These are phyloP conservation scores for Auxenochlorella pyrenoidosa DNA, from an alignment of 139 green algal species.

Conservation along the genomic window DNA sequence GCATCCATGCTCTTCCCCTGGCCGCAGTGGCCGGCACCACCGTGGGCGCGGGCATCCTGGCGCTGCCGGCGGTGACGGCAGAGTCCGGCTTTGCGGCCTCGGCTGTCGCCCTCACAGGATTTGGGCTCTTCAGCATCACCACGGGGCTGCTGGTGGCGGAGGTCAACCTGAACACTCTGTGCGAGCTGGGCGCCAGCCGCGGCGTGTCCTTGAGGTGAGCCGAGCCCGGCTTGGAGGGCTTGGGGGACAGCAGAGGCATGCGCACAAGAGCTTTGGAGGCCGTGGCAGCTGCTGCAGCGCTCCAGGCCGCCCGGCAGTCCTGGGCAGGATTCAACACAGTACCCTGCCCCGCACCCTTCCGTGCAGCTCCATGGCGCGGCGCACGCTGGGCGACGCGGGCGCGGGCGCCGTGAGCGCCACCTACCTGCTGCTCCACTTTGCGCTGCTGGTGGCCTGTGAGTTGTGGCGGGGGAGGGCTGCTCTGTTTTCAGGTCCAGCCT, in stretches of 20 bases:
- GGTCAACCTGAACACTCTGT: conserved; percentile 68
- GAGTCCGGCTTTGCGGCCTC: conserved; percentile 53
- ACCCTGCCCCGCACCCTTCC: too few species aligned
- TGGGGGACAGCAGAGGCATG: too few species aligned
- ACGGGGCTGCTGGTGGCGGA: conserved; percentile 69
- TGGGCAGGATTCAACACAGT: too few species aligned
- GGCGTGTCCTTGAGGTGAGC: conserved; percentile 46
- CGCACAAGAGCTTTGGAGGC: too few species aligned
- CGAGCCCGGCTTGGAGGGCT: too few species aligned
- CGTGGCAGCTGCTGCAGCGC: too few species aligned
- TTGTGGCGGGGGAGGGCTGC: neutral
- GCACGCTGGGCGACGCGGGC: conserved; percentile 65
- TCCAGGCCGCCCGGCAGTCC: too few species aligned
- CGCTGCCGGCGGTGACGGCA: conserved; percentile 63
- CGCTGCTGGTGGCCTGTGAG: conserved; percentile 77
- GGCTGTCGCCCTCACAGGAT: conserved; percentile 26
- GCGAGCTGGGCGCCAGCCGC: conserved; percentile 52
- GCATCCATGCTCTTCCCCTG: neutral
- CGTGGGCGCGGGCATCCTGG: conserved; percentile 79
- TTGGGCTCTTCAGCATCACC: conserved; percentile 18
- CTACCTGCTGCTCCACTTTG: conserved; percentile 84
- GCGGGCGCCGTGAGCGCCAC: conserved; percentile 32
- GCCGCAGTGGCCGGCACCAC: conserved; percentile 66
- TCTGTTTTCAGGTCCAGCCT: too few species aligned
- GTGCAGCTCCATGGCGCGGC: conserved; percentile 45